Conservation (phyloP, 2,329 filamentous ascomycete species). For the Fusarium praegraminearum region DNA sequence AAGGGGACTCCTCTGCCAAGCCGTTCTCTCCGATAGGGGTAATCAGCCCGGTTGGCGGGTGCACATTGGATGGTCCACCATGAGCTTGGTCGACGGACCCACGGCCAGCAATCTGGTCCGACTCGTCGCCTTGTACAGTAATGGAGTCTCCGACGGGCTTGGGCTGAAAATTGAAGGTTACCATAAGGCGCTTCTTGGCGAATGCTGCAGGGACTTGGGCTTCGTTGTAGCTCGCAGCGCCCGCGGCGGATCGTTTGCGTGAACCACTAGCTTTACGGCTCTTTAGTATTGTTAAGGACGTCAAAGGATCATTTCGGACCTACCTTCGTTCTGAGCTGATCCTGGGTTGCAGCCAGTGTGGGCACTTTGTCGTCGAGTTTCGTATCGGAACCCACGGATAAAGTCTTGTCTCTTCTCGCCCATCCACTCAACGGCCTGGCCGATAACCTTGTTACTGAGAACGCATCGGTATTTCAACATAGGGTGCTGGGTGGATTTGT, state of each 20-base stretch:
- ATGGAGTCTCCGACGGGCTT: not conserved
- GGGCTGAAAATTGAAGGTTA: not conserved
- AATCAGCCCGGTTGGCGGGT: not conserved
- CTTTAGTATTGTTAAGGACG: not conserved
- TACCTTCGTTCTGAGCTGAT: not conserved
- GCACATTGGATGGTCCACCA: not conserved
- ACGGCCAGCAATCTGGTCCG: not conserved
- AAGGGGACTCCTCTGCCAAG: not conserved
- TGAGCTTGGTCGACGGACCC: not conserved
- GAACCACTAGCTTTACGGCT: not conserved
- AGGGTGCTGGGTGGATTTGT: not conserved
- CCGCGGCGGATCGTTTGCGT: not conserved
- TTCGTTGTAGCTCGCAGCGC: not conserved
- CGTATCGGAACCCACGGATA: too few relatives aligned
- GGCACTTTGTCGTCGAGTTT: too few relatives aligned
- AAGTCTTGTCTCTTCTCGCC: not conserved
- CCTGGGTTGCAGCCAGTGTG: not conserved
- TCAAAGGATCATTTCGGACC: not conserved
- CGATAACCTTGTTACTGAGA: not conserved
- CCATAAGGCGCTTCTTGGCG: conserved; percentile 6
- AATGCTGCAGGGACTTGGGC: not conserved
- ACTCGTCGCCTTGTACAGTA: not conserved
- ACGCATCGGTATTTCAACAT: fast-evolving
- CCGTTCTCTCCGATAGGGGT: not conserved
- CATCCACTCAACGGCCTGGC: conserved; percentile 6